Conservation (phyloP, 208 protist genomes). For the Crithidia acanthocephali region DNA sequence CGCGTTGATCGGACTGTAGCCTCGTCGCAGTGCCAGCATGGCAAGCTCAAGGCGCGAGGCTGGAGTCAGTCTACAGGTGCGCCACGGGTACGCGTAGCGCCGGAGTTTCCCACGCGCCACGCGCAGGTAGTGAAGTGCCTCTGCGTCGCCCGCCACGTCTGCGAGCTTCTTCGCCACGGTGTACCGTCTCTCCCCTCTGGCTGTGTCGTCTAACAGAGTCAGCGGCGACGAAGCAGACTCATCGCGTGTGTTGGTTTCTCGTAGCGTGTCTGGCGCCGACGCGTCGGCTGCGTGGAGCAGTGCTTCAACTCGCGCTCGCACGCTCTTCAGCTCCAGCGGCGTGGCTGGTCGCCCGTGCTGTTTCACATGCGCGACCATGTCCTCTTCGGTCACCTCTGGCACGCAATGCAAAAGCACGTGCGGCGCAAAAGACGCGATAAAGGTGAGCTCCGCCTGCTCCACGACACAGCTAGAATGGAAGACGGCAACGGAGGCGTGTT, state of each 20-base stretch:
- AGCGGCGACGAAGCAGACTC: no score
- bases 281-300: not conserved
- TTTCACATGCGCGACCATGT: not conserved
- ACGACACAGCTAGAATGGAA: constrained; percentile 32
- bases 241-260: no score
- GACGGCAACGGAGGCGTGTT: not conserved
- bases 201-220: not conserved
- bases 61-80: not conserved
- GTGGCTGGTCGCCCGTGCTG: not conserved
- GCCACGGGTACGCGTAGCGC: not conserved
- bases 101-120: not conserved
- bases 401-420: constrained; percentile 9
- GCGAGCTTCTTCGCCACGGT: not conserved
- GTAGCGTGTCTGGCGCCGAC: not conserved
- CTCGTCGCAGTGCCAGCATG: constrained; percentile 20
- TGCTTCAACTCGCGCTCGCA: not conserved
- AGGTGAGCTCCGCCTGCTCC: constrained; percentile 21
- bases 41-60: constrained; percentile 28
- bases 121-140: not conserved
- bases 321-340: not conserved
- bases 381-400: not conserved
- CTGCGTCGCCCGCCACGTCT: not conserved
- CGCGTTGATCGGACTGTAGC: constrained; percentile 15
- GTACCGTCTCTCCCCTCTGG: not conserved
- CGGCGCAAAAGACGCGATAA: constrained; percentile 14